A percentile compares a stretch with the other conserved stretches of the same genome.
Conservation (phyloP, 129 eudicot species). For the Saussurea involucrata region DNA sequence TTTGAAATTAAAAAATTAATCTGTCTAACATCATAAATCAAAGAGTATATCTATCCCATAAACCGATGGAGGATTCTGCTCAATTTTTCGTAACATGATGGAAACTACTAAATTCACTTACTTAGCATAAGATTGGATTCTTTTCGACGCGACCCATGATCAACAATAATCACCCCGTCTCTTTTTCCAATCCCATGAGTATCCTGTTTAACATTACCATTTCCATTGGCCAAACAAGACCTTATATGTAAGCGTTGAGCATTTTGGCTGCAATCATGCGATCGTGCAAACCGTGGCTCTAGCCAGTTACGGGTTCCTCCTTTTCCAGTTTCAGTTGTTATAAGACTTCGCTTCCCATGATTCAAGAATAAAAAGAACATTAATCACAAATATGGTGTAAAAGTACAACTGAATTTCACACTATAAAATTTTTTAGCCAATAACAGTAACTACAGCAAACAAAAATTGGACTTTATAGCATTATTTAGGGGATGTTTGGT, state of each 20-base stretch:
- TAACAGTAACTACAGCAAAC: not conserved
- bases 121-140: conserved; percentile 91
- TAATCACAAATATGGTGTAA: not conserved
- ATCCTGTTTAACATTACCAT: conserved; percentile 44
- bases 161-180: conserved; percentile 86
- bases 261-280: conserved; percentile 11
- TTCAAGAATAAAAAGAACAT: conserved; percentile 20
- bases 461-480: not conserved
- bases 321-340: conserved; percentile 30
- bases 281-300: conserved; percentile 29
- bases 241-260: conserved; percentile 33
- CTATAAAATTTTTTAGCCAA: not conserved
- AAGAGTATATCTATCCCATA: not conserved
- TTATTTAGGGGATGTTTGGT: not conserved
- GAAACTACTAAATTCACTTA: conserved; percentile 20
- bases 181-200: conserved; percentile 39
- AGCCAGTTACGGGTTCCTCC: conserved; percentile 30
- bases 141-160: conserved; percentile 89
- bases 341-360: conserved; percentile 24
- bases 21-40: not conserved
- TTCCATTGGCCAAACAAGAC: conserved; percentile 43
- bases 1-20: not conserved
- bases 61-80: not conserved
- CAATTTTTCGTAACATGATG: not conserved
- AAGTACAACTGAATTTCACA: not conserved